Percentiles rank a stretch among this genome's conserved stretches.
Conservation (phyloP, 345 rosid genomes). For the Citrus inodora region DNA sequence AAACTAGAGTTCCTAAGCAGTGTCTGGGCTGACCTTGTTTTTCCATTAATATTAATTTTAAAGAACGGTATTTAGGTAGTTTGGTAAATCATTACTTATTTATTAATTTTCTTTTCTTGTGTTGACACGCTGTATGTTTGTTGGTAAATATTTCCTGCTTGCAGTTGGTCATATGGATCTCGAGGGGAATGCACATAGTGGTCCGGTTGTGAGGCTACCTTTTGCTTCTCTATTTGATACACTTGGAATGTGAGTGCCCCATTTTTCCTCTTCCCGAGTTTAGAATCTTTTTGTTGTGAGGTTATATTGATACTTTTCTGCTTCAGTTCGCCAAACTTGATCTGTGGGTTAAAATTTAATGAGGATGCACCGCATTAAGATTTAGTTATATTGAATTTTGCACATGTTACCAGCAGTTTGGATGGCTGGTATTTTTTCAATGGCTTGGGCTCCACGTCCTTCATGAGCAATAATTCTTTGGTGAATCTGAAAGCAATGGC, state of each 20-base stretch:
- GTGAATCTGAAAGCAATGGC: background rate
- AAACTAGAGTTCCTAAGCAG: background rate
- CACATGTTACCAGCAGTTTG: background rate
- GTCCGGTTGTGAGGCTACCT: slow-evolving; percentile 66
- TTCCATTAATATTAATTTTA: too few relatives aligned
- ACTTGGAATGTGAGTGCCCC: slow-evolving; percentile 76
- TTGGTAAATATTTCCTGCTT: slow-evolving; percentile 20
- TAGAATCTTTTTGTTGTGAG: background rate
- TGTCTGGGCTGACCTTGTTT: background rate
- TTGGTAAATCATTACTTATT: slow-evolving; percentile 12
- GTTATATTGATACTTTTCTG: background rate
- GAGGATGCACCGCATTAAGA: background rate
- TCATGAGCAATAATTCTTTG: background rate
- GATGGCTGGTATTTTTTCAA: background rate
- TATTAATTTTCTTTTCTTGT: background rate
- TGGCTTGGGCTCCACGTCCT: background rate
- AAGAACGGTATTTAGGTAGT: background rate
- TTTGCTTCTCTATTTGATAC: slow-evolving; percentile 91
- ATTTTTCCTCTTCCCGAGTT: background rate
- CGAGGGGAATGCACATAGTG: slow-evolving; percentile 63
- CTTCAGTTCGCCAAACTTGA: background rate
- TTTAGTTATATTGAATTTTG: background rate
- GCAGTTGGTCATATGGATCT: slow-evolving; percentile 86
- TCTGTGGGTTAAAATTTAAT: background rate
- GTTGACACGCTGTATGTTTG: background rate